phyloP scores from a whole-genome alignment of 345 rosid genomes.

The Isatis tinctoria region DNA sequence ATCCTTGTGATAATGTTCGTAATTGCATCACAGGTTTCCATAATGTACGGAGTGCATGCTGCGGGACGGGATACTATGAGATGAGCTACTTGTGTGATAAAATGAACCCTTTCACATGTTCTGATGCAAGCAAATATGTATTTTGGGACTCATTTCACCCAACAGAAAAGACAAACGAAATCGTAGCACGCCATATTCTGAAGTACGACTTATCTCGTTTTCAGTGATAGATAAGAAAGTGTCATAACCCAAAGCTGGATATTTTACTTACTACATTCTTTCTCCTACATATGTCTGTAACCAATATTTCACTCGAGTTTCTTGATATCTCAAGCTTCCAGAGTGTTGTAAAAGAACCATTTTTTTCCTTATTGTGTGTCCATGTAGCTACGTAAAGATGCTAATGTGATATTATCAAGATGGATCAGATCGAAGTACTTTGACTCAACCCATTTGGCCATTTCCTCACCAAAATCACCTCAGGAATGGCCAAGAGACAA shows the following conservation, averaged over 20 bases:
- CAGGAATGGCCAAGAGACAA: no score
- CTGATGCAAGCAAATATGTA: constrained; percentile 51
- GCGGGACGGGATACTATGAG: constrained; percentile 67
- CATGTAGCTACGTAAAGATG: background rate
- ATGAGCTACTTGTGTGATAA: constrained; percentile 57
- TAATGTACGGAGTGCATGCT: constrained; percentile 51
- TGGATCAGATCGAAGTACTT: background rate
- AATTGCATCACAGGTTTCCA: constrained; percentile 45
- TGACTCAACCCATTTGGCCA: no score
- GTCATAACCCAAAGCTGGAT: constrained; percentile 4
- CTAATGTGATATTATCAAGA: background rate
- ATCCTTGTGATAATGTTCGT: background rate
- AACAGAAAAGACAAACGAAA: constrained; percentile 51
- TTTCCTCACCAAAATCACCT: no score
- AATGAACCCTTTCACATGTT: constrained; percentile 50
- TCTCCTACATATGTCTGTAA: background rate
- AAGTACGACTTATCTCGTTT: constrained; percentile 38
- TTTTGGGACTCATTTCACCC: constrained; percentile 79
- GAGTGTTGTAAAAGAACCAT: constrained; percentile 8
- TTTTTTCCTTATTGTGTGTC: background rate
- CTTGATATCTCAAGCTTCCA: constrained; percentile 7
- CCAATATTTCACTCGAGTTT: background rate
- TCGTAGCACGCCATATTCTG: constrained; percentile 40
- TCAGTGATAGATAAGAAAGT: constrained; percentile 16
- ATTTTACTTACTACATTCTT: background rate